Evolutionary conservation across 1,139 yeast species (phyloP).

Genomic region (Sugiyamaella xylanicola): DNA sequence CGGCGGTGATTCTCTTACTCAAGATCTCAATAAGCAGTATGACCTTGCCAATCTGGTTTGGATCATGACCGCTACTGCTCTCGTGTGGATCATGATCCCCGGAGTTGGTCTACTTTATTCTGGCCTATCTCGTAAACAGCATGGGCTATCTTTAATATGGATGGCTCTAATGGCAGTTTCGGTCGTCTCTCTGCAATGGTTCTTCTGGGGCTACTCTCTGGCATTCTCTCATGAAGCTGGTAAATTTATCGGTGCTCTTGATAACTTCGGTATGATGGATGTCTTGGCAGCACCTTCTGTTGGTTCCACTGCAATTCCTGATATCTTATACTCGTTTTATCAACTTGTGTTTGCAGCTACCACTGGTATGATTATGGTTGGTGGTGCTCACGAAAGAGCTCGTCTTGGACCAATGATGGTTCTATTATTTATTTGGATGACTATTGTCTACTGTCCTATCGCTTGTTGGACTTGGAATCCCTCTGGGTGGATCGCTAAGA

Average conservation of each 20-base stretch:
- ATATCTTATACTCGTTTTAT: slow-evolving; percentile 81
- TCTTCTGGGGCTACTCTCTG: slow-evolving; percentile 94
- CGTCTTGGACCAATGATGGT: slow-evolving; percentile 95
- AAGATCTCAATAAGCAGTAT: slow-evolving; percentile 71
- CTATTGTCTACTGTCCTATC: slow-evolving; percentile 90
- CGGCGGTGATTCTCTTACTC: slow-evolving; percentile 77
- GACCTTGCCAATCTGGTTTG: slow-evolving; percentile 78
- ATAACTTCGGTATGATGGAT: slow-evolving; percentile 74
- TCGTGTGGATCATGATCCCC: slow-evolving; percentile 94
- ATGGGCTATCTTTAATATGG: slow-evolving; percentile 87
- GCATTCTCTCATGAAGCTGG: slow-evolving; percentile 76
- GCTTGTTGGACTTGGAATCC: slow-evolving; percentile 99
- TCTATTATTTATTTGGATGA: slow-evolving; percentile 88
- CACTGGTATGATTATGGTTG: slow-evolving; percentile 90
- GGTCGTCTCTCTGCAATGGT: slow-evolving; percentile 88
- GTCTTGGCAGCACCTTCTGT: slow-evolving; percentile 78
- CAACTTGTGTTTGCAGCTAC: slow-evolving; percentile 96
- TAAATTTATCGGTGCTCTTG: slow-evolving; percentile 73
- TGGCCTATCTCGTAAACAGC: slow-evolving; percentile 89
- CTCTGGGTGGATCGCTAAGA: slow-evolving; percentile 78
- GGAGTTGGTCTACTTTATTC: slow-evolving; percentile 91
- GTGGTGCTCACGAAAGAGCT: slow-evolving; percentile 97
- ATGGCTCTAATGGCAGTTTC: slow-evolving; percentile 87
- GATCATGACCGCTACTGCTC: slow-evolving; percentile 72
- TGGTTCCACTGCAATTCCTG: slow-evolving; percentile 68